A percentile compares a stretch with the other conserved stretches of the same genome.
phyloP scores from a whole-genome alignment of 2,329 filamentous ascomycete genomes.

The Xylariaceae sp. region DNA sequence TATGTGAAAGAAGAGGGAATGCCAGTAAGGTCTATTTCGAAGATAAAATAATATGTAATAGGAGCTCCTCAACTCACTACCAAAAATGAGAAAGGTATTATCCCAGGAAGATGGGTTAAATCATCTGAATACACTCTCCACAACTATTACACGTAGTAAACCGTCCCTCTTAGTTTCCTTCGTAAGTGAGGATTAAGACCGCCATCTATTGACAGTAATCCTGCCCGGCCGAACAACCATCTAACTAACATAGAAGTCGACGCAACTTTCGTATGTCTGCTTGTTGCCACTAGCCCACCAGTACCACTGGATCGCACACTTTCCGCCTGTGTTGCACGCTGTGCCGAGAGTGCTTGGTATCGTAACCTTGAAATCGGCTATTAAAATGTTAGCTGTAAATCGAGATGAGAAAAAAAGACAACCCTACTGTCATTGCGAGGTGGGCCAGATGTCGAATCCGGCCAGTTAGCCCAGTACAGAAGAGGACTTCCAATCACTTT shows the following conservation, averaged over 20 bases:
- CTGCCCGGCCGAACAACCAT: too few species aligned
- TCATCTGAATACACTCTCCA: too few species aligned
- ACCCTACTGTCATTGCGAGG: conserved; percentile 47
- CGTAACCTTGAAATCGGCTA: conserved; percentile 56
- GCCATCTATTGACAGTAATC: too few species aligned
- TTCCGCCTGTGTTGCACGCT: conserved; percentile 57
- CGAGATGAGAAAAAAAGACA: conserved; percentile 39
- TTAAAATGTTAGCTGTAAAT: background rate
- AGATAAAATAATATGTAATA: too few species aligned
- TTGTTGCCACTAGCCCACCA: conserved; percentile 62
- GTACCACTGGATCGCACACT: conserved; percentile 63
- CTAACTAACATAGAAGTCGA: conserved; percentile 56
- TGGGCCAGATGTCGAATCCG: conserved; percentile 32
- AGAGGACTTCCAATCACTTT: conserved; percentile 56
- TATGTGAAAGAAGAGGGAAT: too few species aligned
- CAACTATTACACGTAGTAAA: too few species aligned
- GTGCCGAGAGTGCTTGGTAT: conserved; percentile 55
- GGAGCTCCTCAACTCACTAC: too few species aligned
- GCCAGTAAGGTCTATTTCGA: too few species aligned
- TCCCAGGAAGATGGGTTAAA: too few species aligned
- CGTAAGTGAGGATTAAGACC: too few species aligned
- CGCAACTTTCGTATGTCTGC: conserved; percentile 69
- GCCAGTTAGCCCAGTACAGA: conserved; percentile 49
- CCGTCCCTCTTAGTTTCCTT: too few species aligned
- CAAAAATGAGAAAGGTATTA: too few species aligned